A percentile compares a stretch with the other conserved stretches of the same genome.
phyloP scores from a whole-genome alignment of 176 grass and related monocot genomes.

The Aegilops umbellulata region DNA sequence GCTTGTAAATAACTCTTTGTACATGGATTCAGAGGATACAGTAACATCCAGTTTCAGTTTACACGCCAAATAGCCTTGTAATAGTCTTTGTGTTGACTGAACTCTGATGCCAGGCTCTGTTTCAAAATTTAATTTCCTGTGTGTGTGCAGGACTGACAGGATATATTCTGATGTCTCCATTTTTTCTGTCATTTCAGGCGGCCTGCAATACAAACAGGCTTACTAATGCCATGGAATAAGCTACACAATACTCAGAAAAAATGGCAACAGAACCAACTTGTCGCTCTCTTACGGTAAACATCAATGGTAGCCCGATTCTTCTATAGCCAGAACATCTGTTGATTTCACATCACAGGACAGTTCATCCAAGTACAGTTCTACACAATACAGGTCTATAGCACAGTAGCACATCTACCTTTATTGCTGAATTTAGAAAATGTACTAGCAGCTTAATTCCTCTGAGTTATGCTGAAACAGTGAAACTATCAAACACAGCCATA shows the following conservation, averaged over 20 bases:
- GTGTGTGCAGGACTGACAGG: background rate
- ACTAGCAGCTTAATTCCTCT: background rate
- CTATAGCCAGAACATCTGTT: background rate
- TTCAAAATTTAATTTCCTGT: background rate
- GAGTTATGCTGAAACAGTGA: background rate
- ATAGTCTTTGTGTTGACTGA: background rate
- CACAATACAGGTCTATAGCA: background rate
- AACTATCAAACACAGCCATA: background rate
- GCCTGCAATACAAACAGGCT: background rate
- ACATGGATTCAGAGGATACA: background rate
- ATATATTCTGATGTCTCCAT: background rate
- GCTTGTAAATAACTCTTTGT: background rate
- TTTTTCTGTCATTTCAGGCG: constrained; percentile 13
- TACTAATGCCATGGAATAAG: constrained; percentile 8
- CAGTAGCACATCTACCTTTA: background rate
- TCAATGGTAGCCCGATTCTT: background rate
- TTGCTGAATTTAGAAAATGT: background rate
- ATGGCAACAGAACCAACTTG: constrained; percentile 11
- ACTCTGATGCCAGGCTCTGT: background rate
- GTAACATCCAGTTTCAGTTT: background rate
- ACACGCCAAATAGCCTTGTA: background rate
- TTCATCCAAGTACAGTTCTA: background rate
- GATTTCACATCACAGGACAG: background rate
- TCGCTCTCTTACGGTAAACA: background rate
- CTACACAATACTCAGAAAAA: background rate